Evolutionary conservation across 2,329 filamentous ascomycete species (phyloP), one percentile per base, ranked within the genome.

Genomic region (Hypoxylon sp.): DNA sequence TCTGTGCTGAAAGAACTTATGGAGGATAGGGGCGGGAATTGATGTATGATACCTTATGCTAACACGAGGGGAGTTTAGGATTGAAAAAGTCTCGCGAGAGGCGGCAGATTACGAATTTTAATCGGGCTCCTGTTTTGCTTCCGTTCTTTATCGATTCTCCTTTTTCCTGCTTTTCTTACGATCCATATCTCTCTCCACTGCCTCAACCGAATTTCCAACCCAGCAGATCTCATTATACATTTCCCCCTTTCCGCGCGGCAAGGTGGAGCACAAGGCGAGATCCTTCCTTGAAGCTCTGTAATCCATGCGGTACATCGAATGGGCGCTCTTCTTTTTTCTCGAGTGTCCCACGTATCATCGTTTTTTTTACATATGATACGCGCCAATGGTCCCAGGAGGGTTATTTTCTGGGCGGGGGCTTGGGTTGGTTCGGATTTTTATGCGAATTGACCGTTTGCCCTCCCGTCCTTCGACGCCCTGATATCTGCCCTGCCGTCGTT

Each of bases 181-280:
- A 10, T 9, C 35, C 5, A 14, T 48, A 8, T 29, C 17, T 2
- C 22, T 11, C 31, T 46, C 9, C 6, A 24, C 11, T 29, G 9
- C 31, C 19, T 17, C 11, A 8, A 31, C 29, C 9, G 22, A 26
- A 11, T 35, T 35, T 10, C 26, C 17, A 33, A 14, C 29, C 33
- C 17, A 3, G n/a, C 33, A n/a, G 24, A 51, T 14, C 51, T 17
- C n/a, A n/a, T n/a, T n/a, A n/a, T n/a, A n/a, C 24, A 26, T 8
- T 33, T 47, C 14, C 24, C 26, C 29, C 46, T 61, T 59, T 87
- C 87, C 89, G 89, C 89, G 89, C 87, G 88, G 88, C 88, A 85
- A 88, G 89, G 89, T 91, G 89, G 88, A 91, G 89, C 88, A 87
- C 88, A 91, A 91, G 89, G 89, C 87, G 88, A 91, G 89, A 89